Evolutionary conservation across 371 early-diverging fungal species (phyloP).

Genomic region (Lichtheimia ramosa): DNA sequence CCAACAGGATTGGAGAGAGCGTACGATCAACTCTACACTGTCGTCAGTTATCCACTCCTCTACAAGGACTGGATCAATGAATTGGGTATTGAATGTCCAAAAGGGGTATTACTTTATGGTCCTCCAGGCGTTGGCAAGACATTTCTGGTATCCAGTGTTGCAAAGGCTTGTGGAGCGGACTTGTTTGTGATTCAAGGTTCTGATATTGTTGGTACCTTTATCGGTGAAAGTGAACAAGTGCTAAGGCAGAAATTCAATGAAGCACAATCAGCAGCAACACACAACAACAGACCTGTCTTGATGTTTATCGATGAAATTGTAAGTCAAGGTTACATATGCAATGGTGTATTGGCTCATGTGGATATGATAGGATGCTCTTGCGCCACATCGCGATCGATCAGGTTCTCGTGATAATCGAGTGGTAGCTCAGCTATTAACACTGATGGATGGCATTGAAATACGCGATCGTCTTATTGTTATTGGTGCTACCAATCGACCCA

Average conservation of each 20-base stretch:
- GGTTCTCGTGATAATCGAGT: slow-evolving; percentile 85
- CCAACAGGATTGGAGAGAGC: slow-evolving; percentile 40
- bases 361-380: slow-evolving; percentile 85
- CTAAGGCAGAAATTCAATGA: slow-evolving; percentile 83
- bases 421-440: slow-evolving; percentile 95
- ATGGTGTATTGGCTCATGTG: background rate
- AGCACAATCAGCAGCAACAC: slow-evolving; percentile 58
- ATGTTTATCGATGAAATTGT: slow-evolving; percentile 99
- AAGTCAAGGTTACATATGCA: slow-evolving; percentile 24
- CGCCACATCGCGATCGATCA: slow-evolving; percentile 83
- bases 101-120: slow-evolving; percentile 89
- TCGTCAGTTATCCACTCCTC: slow-evolving; percentile 78
- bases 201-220: slow-evolving; percentile 87
- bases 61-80: slow-evolving; percentile 64
- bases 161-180: slow-evolving; percentile 59
- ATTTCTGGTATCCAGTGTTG: slow-evolving; percentile 69
- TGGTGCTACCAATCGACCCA: slow-evolving; percentile 99
- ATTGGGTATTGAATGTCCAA: slow-evolving; percentile 80
- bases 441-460: slow-evolving; percentile 92
- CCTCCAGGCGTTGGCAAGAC: slow-evolving; percentile 98
- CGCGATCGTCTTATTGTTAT: slow-evolving; percentile 81
- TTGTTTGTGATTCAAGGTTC: slow-evolving; percentile 81
- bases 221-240: slow-evolving; percentile 94
- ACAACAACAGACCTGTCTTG: slow-evolving; percentile 64
- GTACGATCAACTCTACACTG: slow-evolving; percentile 68